These are phyloP conservation scores for Komagataella mondaviorum DNA, from an alignment of 805 yeast species.

Conservation along the genomic window DNA sequence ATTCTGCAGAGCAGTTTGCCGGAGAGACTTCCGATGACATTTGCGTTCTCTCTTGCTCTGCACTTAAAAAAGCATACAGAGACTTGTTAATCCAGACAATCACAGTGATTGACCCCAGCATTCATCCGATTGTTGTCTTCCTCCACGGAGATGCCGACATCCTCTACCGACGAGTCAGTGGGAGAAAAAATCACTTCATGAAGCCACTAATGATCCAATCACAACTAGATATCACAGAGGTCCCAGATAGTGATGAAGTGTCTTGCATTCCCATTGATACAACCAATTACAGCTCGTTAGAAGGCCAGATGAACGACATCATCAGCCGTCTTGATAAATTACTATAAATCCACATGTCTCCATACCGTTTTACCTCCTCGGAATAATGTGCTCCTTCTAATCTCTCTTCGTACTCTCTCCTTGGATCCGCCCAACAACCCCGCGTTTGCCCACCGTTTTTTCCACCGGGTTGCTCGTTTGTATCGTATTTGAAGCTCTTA, in stretches of 20 bases:
- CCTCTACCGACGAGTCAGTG: conserved; percentile 43
- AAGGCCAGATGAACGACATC: neutral
- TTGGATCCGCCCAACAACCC: neutral
- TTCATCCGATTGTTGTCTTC: conserved; percentile 48
- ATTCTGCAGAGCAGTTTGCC: conserved; percentile 24
- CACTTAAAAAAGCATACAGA: conserved; percentile 66
- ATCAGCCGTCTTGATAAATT: neutral
- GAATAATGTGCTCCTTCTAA: neutral
- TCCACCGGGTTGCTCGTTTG: neutral
- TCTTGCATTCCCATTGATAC: neutral
- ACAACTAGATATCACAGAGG: conserved; percentile 63
- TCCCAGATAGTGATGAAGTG: conserved; percentile 34
- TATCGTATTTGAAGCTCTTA: neutral
- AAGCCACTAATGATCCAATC: conserved; percentile 72
- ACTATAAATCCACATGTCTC: neutral
- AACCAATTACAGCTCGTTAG: neutral
- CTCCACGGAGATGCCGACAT: conserved; percentile 51
- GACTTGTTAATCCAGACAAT: conserved; percentile 31
- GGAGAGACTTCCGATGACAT: conserved; percentile 9
- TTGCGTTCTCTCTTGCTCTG: conserved; percentile 71
- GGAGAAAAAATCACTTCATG: conserved; percentile 76
- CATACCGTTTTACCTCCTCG: neutral
- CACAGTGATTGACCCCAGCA: conserved; percentile 13
- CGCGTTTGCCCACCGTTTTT: neutral
- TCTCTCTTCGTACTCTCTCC: neutral